phyloP scores from a whole-genome alignment of 768 basidiomycete genomes.

The Kwoniella dejecticola region DNA sequence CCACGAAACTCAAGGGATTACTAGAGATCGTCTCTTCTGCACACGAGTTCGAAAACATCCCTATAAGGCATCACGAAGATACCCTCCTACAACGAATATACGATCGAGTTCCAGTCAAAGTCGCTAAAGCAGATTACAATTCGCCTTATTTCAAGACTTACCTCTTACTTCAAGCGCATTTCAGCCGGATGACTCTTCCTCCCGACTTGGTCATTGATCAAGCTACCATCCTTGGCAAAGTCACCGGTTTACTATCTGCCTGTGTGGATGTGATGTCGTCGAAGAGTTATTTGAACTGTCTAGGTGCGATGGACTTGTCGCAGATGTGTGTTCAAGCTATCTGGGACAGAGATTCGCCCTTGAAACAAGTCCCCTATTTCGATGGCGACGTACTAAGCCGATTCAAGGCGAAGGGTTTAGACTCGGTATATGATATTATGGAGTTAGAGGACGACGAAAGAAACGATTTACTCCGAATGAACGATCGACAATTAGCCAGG shows the following conservation, averaged over 20 bases:
- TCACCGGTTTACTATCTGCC: constrained; percentile 85
- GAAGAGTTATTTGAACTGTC: constrained; percentile 89
- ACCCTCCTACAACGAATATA: constrained; percentile 80
- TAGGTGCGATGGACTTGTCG: constrained; percentile 95
- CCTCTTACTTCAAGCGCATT: constrained; percentile 94
- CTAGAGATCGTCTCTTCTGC: constrained; percentile 97
- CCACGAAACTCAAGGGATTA: constrained; percentile 93
- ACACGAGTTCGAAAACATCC: constrained; percentile 90
- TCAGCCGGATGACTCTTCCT: constrained; percentile 86
- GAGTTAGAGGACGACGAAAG: constrained; percentile 95
- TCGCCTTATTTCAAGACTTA: constrained; percentile 98
- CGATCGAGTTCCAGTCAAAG: constrained; percentile 94
- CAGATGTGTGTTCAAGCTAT: constrained; percentile 99
- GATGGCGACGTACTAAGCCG: constrained; percentile 82
- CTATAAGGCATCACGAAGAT: constrained; percentile 89
- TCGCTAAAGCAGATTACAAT: constrained; percentile 75
- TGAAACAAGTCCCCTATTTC: constrained; percentile 97
- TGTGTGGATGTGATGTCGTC: constrained; percentile 98
- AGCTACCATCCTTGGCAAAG: constrained; percentile 79
- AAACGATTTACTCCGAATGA: constrained; percentile 79
- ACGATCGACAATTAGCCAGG: constrained; percentile 85
- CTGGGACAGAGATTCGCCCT: constrained; percentile 94
- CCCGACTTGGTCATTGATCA: constrained; percentile 94
- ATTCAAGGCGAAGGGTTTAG: constrained; percentile 77
- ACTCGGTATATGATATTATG: constrained; percentile 96